Percentiles rank a stretch among this genome's conserved stretches.
Conservation (phyloP, 352 stramenopile genomes). For the Globisporangium canariense region DNA sequence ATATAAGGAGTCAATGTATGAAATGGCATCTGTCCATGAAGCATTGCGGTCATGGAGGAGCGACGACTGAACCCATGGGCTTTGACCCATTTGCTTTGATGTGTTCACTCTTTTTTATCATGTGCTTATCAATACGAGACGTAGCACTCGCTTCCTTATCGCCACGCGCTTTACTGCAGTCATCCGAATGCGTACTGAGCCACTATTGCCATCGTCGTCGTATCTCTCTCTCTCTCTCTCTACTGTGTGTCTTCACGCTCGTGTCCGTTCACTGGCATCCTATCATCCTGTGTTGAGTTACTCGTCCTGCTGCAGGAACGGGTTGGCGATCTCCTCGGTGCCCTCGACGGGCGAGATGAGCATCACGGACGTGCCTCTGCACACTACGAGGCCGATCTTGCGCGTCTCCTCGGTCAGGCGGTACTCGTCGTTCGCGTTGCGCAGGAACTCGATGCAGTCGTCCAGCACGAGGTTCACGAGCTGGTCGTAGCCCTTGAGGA, state of each 20-base stretch:
- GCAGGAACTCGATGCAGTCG: conserved; percentile 94
- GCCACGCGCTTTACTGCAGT: too few relatives aligned
- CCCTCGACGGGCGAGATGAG: conserved; percentile 90
- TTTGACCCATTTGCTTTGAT: too few relatives aligned
- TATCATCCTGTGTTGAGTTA: conserved; percentile 15
- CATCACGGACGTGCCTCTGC: conserved; percentile 90
- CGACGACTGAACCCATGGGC: too few relatives aligned
- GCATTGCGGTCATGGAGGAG: too few relatives aligned
- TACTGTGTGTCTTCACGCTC: background rate
- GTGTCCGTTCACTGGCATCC: background rate
- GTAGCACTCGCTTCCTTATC: too few relatives aligned
- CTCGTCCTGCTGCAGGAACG: conserved; percentile 86
- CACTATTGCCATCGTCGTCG: background rate
- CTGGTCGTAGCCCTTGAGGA: conserved; percentile 95
- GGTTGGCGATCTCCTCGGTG: conserved; percentile 91
- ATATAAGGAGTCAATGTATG: too few relatives aligned
- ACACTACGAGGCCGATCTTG: conserved; percentile 93
- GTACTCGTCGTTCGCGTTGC: conserved; percentile 90
- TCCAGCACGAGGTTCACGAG: conserved; percentile 97
- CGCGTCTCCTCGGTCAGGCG: conserved; percentile 88
- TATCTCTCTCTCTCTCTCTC: background rate
- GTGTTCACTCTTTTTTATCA: too few relatives aligned
- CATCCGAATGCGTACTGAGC: too few relatives aligned
- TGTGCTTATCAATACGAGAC: too few relatives aligned
- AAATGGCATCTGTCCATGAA: background rate